phyloP scores from a whole-genome alignment of 2,329 filamentous ascomycete species.

The Neonectria magnoliae region DNA sequence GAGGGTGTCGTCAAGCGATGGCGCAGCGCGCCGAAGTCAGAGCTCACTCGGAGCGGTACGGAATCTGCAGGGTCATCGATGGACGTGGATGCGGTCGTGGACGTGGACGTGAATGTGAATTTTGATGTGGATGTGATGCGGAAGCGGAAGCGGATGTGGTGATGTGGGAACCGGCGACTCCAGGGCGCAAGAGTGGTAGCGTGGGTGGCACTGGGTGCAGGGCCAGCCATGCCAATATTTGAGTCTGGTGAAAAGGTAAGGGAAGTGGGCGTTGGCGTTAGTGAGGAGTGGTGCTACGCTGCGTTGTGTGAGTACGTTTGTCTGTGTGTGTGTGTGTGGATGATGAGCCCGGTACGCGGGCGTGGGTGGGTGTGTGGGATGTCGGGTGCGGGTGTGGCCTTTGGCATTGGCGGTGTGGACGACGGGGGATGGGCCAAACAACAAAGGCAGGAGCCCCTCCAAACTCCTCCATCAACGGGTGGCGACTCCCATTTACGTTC shows the following conservation, averaged over 20 bases:
- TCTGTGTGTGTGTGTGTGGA: constrained; percentile 4
- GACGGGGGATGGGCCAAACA: constrained; percentile 1
- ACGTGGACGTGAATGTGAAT: constrained; percentile 13
- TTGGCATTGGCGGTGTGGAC: constrained; percentile 22
- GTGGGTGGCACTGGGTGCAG: constrained; percentile 22
- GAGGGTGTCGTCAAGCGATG: constrained; percentile 32
- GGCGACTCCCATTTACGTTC: constrained; percentile 17
- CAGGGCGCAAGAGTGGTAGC: constrained; percentile 20
- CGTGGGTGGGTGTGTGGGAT: constrained; percentile 1
- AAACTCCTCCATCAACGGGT: constrained; percentile 8
- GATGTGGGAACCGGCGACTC: constrained; percentile 23
- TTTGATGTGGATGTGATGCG: constrained; percentile 9
- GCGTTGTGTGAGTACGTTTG: neutral
- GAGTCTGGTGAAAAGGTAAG: constrained; percentile 5
- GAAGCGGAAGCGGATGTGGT: constrained; percentile 5
- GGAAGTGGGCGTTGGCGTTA: constrained; percentile 19
- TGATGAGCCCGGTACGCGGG: constrained; percentile 11
- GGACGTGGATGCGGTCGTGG: constrained; percentile 6
- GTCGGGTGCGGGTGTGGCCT: neutral
- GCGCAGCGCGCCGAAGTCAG: constrained; percentile 31
- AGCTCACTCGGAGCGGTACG: constrained; percentile 18
- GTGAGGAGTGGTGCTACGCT: constrained; percentile 13
- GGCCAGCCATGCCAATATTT: constrained; percentile 24
- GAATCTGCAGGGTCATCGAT: constrained; percentile 25
- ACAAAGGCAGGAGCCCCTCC: constrained; percentile 6